Base-by-base conservation (phyloP, 495 filamentous ascomycete species). In the Lophiostoma macrostomum region DNA sequence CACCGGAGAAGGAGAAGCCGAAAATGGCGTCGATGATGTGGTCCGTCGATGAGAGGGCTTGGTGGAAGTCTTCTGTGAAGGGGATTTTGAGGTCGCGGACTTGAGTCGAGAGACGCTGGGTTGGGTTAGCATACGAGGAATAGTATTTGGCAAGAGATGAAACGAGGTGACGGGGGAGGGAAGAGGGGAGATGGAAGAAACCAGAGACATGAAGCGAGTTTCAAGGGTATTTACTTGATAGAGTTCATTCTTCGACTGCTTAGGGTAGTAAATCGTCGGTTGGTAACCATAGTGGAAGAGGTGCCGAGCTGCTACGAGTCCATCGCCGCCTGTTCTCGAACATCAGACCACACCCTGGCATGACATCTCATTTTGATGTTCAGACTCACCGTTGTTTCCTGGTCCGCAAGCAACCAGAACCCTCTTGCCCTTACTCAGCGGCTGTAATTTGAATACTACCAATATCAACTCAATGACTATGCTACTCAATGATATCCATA, bases 11-110 rank as follows among this genome's bases (percentile, higher is more conserved):
- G 61, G 86, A 90, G 76, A 97, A 98, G 32, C 85, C 93, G 64
- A 98, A 98, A 64, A 98, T 88, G 32, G 94, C 89, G 70, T 98
- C 93, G 50, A 98, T 75, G 40, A 98, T 74, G 60, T 95, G 85
- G 65, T 94, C 79, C 18, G 85, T 75, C 37, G 80, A 73, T 53
- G 76, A 69, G 4, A 95, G 66, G 8, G 87, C 83, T 2, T 69
- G 35, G 16, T 72, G 65, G 60, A 96, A 95, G 72, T 96, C 90
- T 14, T 84, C 76, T 11, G 88, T 84, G 73, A 97, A 93, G 6
- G 88, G 88, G 41, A 98, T 75, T 7, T 83, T 76, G 54, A 96
- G 86, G 58, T 89, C 84, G 40, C 81, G 74, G 10, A 96, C 80
- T 72, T 98, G 93, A 13, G 80, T 91, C 63, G 79, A 74, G 12